phyloP scores from a whole-genome alignment of 345 rosid genomes.

The Diplotaxis tenuifolia region DNA sequence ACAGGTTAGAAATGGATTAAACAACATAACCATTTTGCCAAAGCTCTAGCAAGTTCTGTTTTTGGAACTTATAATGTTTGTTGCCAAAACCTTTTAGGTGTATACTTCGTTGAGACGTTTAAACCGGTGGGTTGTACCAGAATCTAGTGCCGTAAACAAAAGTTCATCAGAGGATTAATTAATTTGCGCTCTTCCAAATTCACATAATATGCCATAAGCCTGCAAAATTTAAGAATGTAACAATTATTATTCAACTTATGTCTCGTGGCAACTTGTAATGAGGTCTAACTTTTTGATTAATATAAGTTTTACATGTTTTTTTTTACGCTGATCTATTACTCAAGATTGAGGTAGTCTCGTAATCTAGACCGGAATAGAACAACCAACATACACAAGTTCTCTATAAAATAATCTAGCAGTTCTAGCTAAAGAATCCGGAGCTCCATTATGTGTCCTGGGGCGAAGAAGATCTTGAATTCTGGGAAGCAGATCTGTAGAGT shows the following conservation, averaged over 20 bases:
- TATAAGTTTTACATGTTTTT: not conserved
- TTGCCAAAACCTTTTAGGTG: not conserved
- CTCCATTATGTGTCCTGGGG: too few relatives aligned
- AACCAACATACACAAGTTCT: too few relatives aligned
- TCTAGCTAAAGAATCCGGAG: too few relatives aligned
- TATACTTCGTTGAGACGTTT: not conserved
- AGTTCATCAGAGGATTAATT: slow-evolving; percentile 14
- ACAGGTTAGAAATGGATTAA: not conserved
- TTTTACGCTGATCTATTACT: too few relatives aligned
- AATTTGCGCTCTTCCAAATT: not conserved
- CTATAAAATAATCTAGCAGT: too few relatives aligned
- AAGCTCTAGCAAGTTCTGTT: not conserved
- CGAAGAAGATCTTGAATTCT: too few relatives aligned
- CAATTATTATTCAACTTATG: not conserved
- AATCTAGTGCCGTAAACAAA: slow-evolving; percentile 6
- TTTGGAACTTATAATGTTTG: not conserved
- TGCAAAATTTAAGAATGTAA: too few relatives aligned
- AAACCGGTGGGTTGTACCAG: slow-evolving; percentile 20
- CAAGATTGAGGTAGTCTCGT: too few relatives aligned
- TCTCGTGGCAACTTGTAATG: not conserved
- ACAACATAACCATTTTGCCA: not conserved
- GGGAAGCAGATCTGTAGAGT: too few relatives aligned
- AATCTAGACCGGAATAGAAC: too few relatives aligned
- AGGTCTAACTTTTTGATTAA: not conserved
- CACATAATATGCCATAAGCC: too few relatives aligned